These are phyloP conservation scores for Juglanconis juglandina DNA, from an alignment of 2,329 filamentous ascomycete genomes.

Conservation along the genomic window DNA sequence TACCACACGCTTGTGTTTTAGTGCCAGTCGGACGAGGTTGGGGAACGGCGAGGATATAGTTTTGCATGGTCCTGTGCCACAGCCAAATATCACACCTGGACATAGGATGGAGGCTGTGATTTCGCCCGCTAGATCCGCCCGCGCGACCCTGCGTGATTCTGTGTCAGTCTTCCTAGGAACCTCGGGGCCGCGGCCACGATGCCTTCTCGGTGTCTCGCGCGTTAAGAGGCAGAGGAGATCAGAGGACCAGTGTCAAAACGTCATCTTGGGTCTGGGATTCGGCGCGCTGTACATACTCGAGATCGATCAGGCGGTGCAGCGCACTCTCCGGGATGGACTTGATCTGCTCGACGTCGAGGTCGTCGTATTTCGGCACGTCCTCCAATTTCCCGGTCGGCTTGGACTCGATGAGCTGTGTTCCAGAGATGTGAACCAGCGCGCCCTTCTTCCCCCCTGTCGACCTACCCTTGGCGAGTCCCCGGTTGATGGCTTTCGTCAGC, in stretches of 20 bases:
- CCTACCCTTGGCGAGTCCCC: neutral
- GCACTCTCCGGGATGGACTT: neutral
- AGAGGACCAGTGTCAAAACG: neutral
- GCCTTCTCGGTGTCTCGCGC: neutral
- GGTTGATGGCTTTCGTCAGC: conserved; percentile 3
- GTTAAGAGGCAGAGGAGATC: neutral
- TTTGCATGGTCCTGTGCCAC: neutral
- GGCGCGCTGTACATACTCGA: neutral
- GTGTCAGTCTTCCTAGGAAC: neutral
- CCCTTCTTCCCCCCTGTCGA: neutral
- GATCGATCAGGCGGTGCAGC: neutral
- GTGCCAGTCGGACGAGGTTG: neutral
- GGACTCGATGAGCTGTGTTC: conserved; percentile 8
- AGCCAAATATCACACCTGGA: conserved; percentile 4
- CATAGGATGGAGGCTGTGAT: conserved; percentile 7
- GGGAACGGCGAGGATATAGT: conserved; percentile 4
- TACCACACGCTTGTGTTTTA: conserved; percentile 1
- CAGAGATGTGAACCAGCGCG: conserved; percentile 1
- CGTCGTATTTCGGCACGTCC: conserved; percentile 1
- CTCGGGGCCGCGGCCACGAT: neutral
- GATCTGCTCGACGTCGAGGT: conserved; percentile 1
- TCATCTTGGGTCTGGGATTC: neutral
- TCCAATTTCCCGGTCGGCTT: neutral
- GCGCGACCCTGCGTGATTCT: neutral
- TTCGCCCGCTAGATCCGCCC: neutral